Evolutionary conservation across 139 green algal genomes (phyloP), one percentile per base, ranked within the genome.

Genomic region (Chlamydomonas eustigma): DNA sequence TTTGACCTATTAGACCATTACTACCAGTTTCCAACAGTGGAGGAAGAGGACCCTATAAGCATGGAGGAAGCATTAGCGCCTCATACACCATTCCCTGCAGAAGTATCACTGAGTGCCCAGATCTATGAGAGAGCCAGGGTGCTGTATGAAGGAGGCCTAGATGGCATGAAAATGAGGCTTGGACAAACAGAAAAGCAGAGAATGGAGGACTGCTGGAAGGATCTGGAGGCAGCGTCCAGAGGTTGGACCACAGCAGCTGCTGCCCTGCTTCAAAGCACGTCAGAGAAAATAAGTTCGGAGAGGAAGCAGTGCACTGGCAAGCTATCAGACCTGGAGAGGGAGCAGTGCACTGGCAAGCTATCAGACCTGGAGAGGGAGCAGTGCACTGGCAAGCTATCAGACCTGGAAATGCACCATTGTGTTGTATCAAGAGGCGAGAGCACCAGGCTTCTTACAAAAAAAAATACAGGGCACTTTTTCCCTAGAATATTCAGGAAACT

Each of bases 1-100:
- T 70, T 70, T 70, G 58, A 70, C 34, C 25, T 70, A 28, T 28
- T 70, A 28, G 58, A 70, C 58, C 6, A 70, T 28, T 22, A 8
- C 25, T 70, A 37, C 58, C 24, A 22, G 25, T 70, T 70, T 28
- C 58, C 58, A 70, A 28, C 24, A 5, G 58, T 70, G 6, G 58
- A 70, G 58, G 58, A 32, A 22, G 34, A 24, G 25, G 58, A 70
- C 58, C 58, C 58, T 18, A 35, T 35, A 28, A 24, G 34, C 18
- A 24, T 70, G 6, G 58, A 22, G 25, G 58, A 70, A 24, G 58
- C 34, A 18, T 28, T 70, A 6, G 58, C 58, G 44, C 44, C 44
- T 28, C 44, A 18, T 12, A 18, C 12, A 18, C 12, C 12, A 12
- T 18, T 58, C 44, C 44, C 44, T 18, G n/a, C n/a, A n/a, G n/a